A percentile compares a stretch with the other conserved stretches of the same genome.
Conservation (phyloP, 2,329 filamentous ascomycete genomes). For the Chaetomiaceae sp. region DNA sequence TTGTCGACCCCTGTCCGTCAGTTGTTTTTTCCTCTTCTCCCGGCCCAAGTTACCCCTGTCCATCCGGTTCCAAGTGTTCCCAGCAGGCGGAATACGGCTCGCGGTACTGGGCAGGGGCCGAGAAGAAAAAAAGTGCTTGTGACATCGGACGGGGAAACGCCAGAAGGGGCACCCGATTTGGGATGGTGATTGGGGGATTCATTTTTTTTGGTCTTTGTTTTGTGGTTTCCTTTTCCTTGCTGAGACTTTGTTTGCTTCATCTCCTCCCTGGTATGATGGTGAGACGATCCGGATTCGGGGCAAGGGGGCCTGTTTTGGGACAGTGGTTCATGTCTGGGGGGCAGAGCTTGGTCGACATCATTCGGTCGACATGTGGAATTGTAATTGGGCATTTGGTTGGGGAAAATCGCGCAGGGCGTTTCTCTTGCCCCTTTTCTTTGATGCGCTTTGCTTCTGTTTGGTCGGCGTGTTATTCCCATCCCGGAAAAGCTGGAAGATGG, state of each 20-base stretch:
- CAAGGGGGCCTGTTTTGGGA: background rate
- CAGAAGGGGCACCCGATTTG: background rate
- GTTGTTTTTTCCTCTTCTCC: background rate
- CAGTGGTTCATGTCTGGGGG: background rate
- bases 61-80: background rate
- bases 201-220: background rate
- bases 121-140: background rate
- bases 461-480: background rate
- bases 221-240: background rate
- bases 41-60: background rate
- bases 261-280: background rate
- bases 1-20: background rate
- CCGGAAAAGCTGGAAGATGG: background rate
- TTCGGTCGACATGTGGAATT: background rate
- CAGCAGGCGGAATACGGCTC: background rate
- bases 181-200: background rate
- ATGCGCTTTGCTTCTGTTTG: background rate
- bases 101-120: too few species aligned
- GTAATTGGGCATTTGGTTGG: background rate
- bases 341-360: background rate
- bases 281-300: conserved; percentile 8
- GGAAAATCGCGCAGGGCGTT: conserved; percentile 8
- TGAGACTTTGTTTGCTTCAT: conserved; percentile 9
- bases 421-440: background rate
- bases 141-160: conserved; percentile 2